phyloP scores from a whole-genome alignment of 768 basidiomycete genomes.

The Dacryopinax spathularia region DNA sequence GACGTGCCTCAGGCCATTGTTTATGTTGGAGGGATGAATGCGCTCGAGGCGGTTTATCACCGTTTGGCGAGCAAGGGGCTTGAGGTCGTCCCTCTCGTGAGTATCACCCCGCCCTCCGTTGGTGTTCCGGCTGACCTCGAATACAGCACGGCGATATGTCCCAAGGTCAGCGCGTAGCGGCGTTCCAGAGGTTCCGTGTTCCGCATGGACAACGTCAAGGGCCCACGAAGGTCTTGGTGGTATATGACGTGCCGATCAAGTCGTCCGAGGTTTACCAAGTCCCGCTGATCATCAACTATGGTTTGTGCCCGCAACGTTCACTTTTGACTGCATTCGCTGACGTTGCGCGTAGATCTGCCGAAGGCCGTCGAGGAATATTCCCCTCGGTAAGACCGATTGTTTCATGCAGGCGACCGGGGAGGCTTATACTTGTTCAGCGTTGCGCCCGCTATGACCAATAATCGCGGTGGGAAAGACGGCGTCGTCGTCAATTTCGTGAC shows the following conservation, averaged over 20 bases:
- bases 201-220: conserved; percentile 47
- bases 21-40: conserved; percentile 75
- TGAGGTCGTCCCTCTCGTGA: conserved; percentile 76
- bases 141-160: conserved; percentile 86
- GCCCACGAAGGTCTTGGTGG: conserved; percentile 63
- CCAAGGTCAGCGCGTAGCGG: conserved; percentile 60
- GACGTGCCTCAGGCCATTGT: conserved; percentile 70
- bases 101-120: conserved; percentile 21
- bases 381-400: conserved; percentile 47
- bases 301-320: conserved; percentile 28
- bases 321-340: too few relatives aligned
- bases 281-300: conserved; percentile 90
- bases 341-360: conserved; percentile 48
- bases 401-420: conserved; percentile 4
- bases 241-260: conserved; percentile 90
- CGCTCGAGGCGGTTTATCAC: conserved; percentile 78
- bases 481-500: conserved; percentile 95
- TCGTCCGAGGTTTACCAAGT: conserved; percentile 77
- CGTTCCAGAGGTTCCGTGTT: conserved; percentile 70
- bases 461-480: conserved; percentile 65
- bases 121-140: conserved; percentile 13
- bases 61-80: conserved; percentile 73
- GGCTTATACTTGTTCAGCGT: conserved; percentile 36
- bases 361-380: conserved; percentile 97
- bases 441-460: conserved; percentile 73